Percentiles rank a stretch among this genome's conserved stretches.
Evolutionary conservation across 345 rosid species (phyloP).

Genomic region (Jatropha curcas): DNA sequence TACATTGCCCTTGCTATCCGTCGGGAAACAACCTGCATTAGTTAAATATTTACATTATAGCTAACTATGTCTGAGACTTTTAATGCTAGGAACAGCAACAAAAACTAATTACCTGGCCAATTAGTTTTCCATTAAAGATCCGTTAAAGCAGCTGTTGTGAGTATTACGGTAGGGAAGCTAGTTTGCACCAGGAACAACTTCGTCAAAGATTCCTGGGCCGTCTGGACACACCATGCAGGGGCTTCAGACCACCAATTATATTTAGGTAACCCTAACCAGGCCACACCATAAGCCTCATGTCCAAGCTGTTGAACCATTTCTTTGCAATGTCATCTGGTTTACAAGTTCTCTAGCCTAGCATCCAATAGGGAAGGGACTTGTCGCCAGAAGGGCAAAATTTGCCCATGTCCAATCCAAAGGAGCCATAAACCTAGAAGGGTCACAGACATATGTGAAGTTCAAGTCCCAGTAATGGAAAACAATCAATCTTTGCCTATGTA

Average conservation of each 20-base stretch:
- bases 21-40: constrained; percentile 46
- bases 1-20: constrained; percentile 59
- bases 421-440: constrained; percentile 13
- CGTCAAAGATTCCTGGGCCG: constrained; percentile 40
- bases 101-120: constrained; percentile 41
- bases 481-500: too few relatives aligned
- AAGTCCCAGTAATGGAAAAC: too few relatives aligned
- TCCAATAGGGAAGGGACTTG: constrained; percentile 25
- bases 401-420: constrained; percentile 27
- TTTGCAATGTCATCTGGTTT: constrained; percentile 24
- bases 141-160: constrained; percentile 36
- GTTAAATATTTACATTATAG: too few relatives aligned
- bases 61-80: too few relatives aligned
- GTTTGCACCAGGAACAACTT: constrained; percentile 38
- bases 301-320: constrained; percentile 42
- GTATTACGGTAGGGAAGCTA: constrained; percentile 47
- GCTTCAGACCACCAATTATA: constrained; percentile 61
- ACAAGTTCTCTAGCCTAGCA: constrained; percentile 36
- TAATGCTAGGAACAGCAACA: too few relatives aligned
- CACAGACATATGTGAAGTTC: constrained; percentile 28
- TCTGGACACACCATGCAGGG: constrained; percentile 44
- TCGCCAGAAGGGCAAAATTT: constrained; percentile 31
- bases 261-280: constrained; percentile 36
- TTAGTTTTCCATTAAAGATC: constrained; percentile 39
- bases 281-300: constrained; percentile 24